Evolutionary conservation across 768 basidiomycete species (phyloP).

Genomic region (Lactarius akahatsu): DNA sequence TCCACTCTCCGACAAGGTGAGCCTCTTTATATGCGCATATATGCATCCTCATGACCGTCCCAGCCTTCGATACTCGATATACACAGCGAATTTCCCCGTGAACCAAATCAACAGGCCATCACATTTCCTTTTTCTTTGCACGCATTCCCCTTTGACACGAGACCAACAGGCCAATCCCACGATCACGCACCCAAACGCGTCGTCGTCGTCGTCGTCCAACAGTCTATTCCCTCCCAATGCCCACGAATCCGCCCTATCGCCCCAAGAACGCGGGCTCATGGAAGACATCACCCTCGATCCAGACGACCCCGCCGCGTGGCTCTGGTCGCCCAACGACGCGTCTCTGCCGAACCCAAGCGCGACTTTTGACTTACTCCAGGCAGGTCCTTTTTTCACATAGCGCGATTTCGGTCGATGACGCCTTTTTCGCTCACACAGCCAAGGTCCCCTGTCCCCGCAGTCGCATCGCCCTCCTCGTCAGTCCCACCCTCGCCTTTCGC

Average conservation of each 20-base stretch:
- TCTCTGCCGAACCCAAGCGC: neutral
- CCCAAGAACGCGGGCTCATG: slow-evolving; percentile 27
- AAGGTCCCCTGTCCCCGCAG: neutral
- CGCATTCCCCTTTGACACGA: neutral
- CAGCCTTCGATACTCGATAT: neutral
- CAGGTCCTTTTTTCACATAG: too few relatives aligned
- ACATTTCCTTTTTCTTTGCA: neutral
- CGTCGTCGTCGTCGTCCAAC: neutral
- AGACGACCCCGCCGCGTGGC: slow-evolving; percentile 19
- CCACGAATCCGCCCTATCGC: slow-evolving; percentile 10
- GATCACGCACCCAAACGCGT: neutral
- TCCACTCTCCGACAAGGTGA: slow-evolving; percentile 1
- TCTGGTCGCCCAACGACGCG: slow-evolving; percentile 1
- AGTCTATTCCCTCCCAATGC: slow-evolving; percentile 1
- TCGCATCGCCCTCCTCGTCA: neutral
- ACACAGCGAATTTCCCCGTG: neutral
- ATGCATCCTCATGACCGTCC: neutral
- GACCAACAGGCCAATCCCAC: neutral
- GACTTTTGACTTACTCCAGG: neutral
- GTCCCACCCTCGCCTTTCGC: slow-evolving; percentile 22
- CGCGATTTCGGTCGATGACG: too few relatives aligned
- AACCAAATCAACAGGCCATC: slow-evolving; percentile 2
- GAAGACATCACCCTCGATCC: slow-evolving; percentile 23
- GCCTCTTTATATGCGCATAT: neutral
- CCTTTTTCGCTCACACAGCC: neutral